phyloP scores from a whole-genome alignment of 208 protist species.

The Zelonia costaricensis region DNA sequence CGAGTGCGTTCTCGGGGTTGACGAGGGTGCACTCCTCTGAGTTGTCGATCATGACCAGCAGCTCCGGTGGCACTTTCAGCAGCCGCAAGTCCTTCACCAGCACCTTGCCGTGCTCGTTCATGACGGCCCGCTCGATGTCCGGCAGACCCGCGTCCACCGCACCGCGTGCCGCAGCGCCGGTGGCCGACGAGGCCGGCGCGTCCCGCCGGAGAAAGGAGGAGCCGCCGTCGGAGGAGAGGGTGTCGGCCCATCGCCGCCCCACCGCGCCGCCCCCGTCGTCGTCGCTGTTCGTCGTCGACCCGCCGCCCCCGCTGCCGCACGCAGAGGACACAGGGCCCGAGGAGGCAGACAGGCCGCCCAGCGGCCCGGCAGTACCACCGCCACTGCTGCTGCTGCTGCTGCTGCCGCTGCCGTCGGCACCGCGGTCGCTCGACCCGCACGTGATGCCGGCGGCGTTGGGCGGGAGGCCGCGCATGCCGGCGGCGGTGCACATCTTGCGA shows the following conservation, averaged over 20 bases:
- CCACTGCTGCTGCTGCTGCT: background rate
- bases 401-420: constrained; percentile 1
- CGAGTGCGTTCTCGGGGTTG: constrained; percentile 80
- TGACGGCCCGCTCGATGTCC: constrained; percentile 2
- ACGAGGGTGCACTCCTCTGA: constrained; percentile 74
- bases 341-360: background rate
- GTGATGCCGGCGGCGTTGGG: background rate
- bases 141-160: background rate
- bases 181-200: background rate
- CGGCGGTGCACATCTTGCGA: constrained; percentile 29
- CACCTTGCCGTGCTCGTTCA: constrained; percentile 63
- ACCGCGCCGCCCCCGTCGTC: background rate
- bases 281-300: constrained; percentile 14
- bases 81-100: constrained; percentile 84
- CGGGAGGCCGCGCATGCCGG: constrained; percentile 7
- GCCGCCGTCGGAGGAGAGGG: background rate
- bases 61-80: constrained; percentile 80
- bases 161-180: background rate
- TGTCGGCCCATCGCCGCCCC: background rate
- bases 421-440: background rate
- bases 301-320: background rate
- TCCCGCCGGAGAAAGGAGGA: too few species aligned
- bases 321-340: too few species aligned
- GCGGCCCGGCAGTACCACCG: background rate
- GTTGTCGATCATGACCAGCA: constrained; percentile 90